Base-by-base conservation (phyloP, 192 early-diverging fungal genomes). In the Rhizoclosmatium sp. region DNA sequence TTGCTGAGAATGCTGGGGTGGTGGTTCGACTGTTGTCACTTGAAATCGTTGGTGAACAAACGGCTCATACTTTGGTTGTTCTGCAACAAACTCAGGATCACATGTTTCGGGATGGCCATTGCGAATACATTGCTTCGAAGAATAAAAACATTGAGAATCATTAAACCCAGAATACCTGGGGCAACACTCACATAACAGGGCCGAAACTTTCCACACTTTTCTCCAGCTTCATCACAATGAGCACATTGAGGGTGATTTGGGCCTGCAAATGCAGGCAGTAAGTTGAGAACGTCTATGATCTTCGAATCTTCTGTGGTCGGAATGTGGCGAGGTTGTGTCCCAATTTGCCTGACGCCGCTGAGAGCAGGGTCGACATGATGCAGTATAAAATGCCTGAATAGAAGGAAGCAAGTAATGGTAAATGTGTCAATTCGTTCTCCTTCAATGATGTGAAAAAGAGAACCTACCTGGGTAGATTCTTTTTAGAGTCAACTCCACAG, bases 341-440 rank as follows among this genome's bases (percentile, higher is more conserved):
- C 70, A 39, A 31, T n/a, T 40, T 51, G 70, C 51, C 56, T 71
- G 51, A 31, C 51, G n/a, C 70, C 70, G 21, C 70, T 51, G 19
- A 71, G 16, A 42, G 70, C 70, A 3, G 70, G 49, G 39, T 71
- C 70, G 5, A 51, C 70, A 42, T 71, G 70, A 44, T 71, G 70
- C 10, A 71, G 39, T 2, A 71, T 71, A 44, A 71, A 71, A 59
- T 71, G 70, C 19, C 70, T 68, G 45, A 44, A 68, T 68, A 21
- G 19, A 23, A 16, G 12, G 10, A 5, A 41, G 7, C 19, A n/a
- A 16, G 16, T 40, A 48, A 46, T 16, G 14, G 47, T 68, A 12
- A 68, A 14, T 23, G 45, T 5, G 7, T 23, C 10, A 10, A 45
- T 69, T 21, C 7, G 23, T 16, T 4, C 9, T 49, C 39, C 46